phyloP scores from a whole-genome alignment of 192 early-diverging fungal species.

The Gamsiella multidivaricata region DNA sequence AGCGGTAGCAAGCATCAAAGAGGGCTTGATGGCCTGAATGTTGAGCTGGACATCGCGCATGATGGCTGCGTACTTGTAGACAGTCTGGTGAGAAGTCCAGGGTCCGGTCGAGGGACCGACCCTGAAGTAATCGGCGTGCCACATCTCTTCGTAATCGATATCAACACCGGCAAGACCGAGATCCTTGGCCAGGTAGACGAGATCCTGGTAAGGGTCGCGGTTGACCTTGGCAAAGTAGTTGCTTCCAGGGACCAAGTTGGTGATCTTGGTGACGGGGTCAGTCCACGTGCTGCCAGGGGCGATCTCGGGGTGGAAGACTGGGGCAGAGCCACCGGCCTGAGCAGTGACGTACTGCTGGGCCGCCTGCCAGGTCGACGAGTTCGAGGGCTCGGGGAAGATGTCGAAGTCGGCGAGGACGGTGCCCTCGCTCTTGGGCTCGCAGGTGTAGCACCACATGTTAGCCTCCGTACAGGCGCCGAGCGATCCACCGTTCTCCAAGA shows the following conservation, averaged over 20 bases:
- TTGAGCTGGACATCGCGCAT: constrained; percentile 44
- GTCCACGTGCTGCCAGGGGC: constrained; percentile 37
- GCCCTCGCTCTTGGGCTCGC: constrained; percentile 42
- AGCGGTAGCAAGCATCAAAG: constrained; percentile 30
- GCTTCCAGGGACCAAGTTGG: constrained; percentile 40
- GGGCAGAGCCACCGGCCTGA: constrained; percentile 22
- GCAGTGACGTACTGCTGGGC: constrained; percentile 32
- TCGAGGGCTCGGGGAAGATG: constrained; percentile 54
- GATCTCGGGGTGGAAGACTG: constrained; percentile 50
- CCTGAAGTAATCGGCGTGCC: constrained; percentile 52
- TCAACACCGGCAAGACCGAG: constrained; percentile 52
- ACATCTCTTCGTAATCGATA: constrained; percentile 55
- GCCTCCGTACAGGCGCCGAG: constrained; percentile 39
- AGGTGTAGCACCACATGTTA: constrained; percentile 58
- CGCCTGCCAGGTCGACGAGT: constrained; percentile 42
- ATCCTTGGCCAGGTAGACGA: constrained; percentile 52
- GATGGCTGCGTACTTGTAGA: constrained; percentile 50
- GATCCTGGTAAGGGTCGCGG: constrained; percentile 51
- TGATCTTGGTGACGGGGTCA: constrained; percentile 36
- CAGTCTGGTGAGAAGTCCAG: constrained; percentile 49
- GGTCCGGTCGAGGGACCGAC: constrained; percentile 28
- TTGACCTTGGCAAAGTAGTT: constrained; percentile 37
- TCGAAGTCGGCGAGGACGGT: constrained; percentile 47
- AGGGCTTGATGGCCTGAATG: constrained; percentile 39
- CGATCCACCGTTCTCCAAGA: constrained; percentile 33